phyloP scores from a whole-genome alignment of 208 protist genomes.

The Jaenimonas drosophilae region DNA sequence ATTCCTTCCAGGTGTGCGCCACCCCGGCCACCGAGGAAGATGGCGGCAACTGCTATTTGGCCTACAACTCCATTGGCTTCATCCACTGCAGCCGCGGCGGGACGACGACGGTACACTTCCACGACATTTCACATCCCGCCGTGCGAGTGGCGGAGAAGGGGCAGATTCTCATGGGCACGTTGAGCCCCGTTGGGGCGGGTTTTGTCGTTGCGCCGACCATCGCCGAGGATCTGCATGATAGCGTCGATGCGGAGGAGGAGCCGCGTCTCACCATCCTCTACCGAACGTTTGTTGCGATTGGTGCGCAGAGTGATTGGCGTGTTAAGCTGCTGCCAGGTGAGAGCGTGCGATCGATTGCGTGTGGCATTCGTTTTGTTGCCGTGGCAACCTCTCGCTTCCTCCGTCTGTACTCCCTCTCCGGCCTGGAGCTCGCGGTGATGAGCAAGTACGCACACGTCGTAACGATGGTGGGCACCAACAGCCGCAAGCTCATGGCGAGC shows the following conservation, averaged over 20 bases:
- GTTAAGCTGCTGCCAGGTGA: conserved; percentile 51
- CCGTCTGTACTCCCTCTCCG: conserved; percentile 73
- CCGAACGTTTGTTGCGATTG: conserved; percentile 64
- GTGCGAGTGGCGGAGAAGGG: conserved; percentile 53
- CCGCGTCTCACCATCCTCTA: conserved; percentile 58
- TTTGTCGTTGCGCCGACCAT: conserved; percentile 32
- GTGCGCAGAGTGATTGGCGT: conserved; percentile 75
- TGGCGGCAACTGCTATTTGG: conserved; percentile 63
- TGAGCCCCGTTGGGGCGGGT: conserved; percentile 65
- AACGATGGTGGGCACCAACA: conserved; percentile 71
- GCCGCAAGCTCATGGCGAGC: conserved; percentile 38
- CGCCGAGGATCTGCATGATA: conserved; percentile 16
- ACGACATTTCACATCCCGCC: conserved; percentile 60
- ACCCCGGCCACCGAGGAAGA: conserved; percentile 44
- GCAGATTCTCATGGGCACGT: conserved; percentile 55
- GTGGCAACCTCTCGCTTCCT: conserved; percentile 73
- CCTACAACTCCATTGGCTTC: conserved; percentile 80
- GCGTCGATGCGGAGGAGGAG: conserved; percentile 17
- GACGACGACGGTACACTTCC: conserved; percentile 71
- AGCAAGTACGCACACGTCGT: conserved; percentile 73
- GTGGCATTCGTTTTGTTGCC: conserved; percentile 58
- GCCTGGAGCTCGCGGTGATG: conserved; percentile 71
- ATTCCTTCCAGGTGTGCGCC: conserved; percentile 74
- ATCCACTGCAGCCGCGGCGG: conserved; percentile 49
- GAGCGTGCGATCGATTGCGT: conserved; percentile 69